Conservation (phyloP, 2,329 filamentous ascomycete genomes). For the Pestalotiopsis sp. region DNA sequence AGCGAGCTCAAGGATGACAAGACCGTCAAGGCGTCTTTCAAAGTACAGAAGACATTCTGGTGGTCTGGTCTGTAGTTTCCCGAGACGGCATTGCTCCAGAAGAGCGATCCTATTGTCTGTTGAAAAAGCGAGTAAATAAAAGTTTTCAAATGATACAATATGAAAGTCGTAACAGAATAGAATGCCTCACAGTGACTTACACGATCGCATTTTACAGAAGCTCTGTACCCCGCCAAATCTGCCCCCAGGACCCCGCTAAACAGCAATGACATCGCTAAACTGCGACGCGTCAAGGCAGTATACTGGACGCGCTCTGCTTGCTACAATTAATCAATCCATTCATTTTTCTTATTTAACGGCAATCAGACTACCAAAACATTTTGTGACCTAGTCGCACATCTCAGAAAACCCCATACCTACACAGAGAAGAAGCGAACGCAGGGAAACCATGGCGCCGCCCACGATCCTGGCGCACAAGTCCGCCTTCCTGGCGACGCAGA, state of each 20-base stretch:
- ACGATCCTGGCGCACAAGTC: slow-evolving; percentile 67
- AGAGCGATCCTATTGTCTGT: background rate
- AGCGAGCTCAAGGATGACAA: slow-evolving; percentile 50
- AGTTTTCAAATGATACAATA: background rate
- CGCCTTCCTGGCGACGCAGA: slow-evolving; percentile 64
- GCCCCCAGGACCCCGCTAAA: background rate
- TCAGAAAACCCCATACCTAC: background rate
- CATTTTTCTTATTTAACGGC: background rate
- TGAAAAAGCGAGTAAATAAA: background rate
- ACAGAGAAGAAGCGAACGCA: background rate
- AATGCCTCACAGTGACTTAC: background rate
- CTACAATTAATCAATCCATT: background rate
- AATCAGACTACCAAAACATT: background rate
- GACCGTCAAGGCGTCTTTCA: slow-evolving; percentile 55
- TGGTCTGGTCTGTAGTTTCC: slow-evolving; percentile 63
- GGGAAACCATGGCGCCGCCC: slow-evolving; percentile 39
- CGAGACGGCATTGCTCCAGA: background rate
- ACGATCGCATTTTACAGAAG: background rate
- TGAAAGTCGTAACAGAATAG: background rate
- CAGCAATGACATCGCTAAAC: background rate
- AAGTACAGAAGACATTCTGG: slow-evolving; percentile 63
- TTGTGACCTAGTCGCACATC: background rate
- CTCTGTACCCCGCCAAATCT: background rate
- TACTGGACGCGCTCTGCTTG: background rate
- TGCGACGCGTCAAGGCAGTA: background rate